Conservation (phyloP, 139 green algal genomes). For the Chlorella vulgaris region DNA sequence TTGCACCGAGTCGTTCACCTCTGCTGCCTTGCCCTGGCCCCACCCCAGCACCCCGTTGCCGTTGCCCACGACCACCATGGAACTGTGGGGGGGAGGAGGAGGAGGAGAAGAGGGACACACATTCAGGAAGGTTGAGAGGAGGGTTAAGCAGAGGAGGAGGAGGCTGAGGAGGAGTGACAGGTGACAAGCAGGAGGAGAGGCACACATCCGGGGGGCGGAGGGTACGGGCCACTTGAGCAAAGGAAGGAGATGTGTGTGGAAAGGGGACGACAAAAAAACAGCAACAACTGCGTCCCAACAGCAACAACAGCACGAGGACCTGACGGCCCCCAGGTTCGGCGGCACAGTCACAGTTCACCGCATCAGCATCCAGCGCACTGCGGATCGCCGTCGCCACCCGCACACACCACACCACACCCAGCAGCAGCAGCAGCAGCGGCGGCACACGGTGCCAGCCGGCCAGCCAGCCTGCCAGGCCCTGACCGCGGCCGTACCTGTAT, state of each 20-base stretch:
- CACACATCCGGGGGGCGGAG: too few relatives aligned
- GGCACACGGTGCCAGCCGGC: neutral
- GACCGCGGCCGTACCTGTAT: conserved; percentile 9
- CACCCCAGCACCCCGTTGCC: conserved; percentile 49
- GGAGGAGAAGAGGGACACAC: neutral
- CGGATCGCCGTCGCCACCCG: too few relatives aligned
- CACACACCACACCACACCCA: neutral
- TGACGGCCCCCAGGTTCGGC: too few relatives aligned
- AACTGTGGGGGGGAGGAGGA: neutral
- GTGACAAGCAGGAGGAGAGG: too few relatives aligned
- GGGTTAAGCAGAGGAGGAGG: neutral
- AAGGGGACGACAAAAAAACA: too few relatives aligned
- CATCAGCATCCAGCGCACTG: too few relatives aligned
- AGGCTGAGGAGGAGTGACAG: too few relatives aligned
- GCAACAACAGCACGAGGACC: too few relatives aligned
- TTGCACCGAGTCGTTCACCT: conserved; percentile 39
- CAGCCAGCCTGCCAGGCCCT: neutral
- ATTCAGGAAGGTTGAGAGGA: neutral
- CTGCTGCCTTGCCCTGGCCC: conserved; percentile 50
- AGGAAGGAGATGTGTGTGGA: too few relatives aligned
- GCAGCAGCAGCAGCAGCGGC: neutral
- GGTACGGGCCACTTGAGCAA: too few relatives aligned
- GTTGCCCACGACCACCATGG: conserved; percentile 55
- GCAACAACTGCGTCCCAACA: too few relatives aligned
- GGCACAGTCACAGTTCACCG: too few relatives aligned